Evolutionary conservation across 2,329 filamentous ascomycete genomes (phyloP).

Genomic region (Penicillium griseofulvum): DNA sequence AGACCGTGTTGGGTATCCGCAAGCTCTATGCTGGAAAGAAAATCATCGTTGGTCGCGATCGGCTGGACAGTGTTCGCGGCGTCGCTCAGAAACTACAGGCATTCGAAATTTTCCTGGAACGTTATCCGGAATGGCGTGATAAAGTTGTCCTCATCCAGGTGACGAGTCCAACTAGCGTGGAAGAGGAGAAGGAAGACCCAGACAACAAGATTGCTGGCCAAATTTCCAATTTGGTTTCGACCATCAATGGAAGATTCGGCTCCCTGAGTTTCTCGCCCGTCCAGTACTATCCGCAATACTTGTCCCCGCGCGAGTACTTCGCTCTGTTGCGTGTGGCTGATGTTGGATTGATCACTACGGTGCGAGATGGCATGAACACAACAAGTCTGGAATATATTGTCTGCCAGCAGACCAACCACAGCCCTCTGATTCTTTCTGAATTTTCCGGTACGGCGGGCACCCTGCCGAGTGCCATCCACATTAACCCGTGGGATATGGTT

Average conservation of each 20-base stretch:
- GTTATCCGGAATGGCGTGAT: conserved; percentile 87
- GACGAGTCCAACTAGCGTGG: conserved; percentile 79
- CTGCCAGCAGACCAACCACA: conserved; percentile 81
- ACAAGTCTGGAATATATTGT: conserved; percentile 93
- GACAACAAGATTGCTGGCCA: conserved; percentile 81
- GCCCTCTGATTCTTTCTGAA: conserved; percentile 89
- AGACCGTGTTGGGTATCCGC: conserved; percentile 69
- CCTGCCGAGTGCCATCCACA: conserved; percentile 81
- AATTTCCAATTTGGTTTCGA: conserved; percentile 84
- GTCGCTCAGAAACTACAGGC: conserved; percentile 95
- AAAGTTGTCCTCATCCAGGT: conserved; percentile 94
- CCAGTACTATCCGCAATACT: conserved; percentile 91
- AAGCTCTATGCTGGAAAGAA: conserved; percentile 84
- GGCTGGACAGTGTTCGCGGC: conserved; percentile 87
- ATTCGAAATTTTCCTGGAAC: conserved; percentile 86
- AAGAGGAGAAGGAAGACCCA: conserved; percentile 72
- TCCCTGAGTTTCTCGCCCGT: conserved; percentile 87
- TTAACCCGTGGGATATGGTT: conserved; percentile 91
- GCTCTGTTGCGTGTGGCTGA: conserved; percentile 87
- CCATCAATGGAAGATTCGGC: conserved; percentile 88
- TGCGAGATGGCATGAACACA: conserved; percentile 97
- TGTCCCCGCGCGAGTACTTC: conserved; percentile 88
- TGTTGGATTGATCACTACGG: conserved; percentile 90
- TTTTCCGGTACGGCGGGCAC: conserved; percentile 93
- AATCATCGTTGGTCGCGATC: conserved; percentile 90